A percentile compares a stretch with the other conserved stretches of the same genome.
These are phyloP conservation scores for Leptomonas seymouri DNA, from an alignment of 208 protist species.

Conservation along the genomic window DNA sequence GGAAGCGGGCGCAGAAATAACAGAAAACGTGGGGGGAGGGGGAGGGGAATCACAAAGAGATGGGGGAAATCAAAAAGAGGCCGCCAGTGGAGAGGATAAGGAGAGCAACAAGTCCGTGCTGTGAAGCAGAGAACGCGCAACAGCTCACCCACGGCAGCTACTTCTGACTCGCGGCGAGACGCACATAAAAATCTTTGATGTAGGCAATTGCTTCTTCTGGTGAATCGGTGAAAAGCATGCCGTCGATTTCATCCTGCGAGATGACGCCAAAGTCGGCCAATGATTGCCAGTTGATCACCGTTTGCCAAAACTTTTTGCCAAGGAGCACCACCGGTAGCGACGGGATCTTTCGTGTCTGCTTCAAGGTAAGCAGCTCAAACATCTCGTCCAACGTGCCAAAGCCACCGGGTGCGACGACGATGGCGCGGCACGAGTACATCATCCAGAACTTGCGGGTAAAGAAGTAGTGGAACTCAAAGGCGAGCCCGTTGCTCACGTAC, in stretches of 20 bases:
- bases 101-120: not conserved
- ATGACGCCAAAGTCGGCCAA: conserved; percentile 88
- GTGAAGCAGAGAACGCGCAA: not conserved
- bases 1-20: no score
- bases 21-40: not conserved
- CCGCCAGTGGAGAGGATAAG: no score
- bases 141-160: not conserved
- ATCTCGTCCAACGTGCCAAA: conserved; percentile 94
- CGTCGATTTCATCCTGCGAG: conserved; percentile 82
- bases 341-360: conserved; percentile 91
- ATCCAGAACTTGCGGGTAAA: conserved; percentile 96
- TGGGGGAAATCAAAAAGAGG: no score
- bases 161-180: conserved; percentile 10
- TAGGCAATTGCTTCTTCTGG: conserved; percentile 82
- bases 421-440: conserved; percentile 93
- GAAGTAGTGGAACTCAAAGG: conserved; percentile 96
- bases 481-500: conserved; percentile 85
- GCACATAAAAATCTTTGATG: conserved; percentile 68
- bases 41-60: no score
- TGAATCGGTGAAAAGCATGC: conserved; percentile 86
- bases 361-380: conserved; percentile 92
- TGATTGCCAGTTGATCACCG: conserved; percentile 88
- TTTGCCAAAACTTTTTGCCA: conserved; percentile 86
- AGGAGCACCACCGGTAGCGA: conserved; percentile 89
- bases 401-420: conserved; percentile 90